Conservation (phyloP, 495 filamentous ascomycete species). For the Hyaloscypha finlandica region DNA sequence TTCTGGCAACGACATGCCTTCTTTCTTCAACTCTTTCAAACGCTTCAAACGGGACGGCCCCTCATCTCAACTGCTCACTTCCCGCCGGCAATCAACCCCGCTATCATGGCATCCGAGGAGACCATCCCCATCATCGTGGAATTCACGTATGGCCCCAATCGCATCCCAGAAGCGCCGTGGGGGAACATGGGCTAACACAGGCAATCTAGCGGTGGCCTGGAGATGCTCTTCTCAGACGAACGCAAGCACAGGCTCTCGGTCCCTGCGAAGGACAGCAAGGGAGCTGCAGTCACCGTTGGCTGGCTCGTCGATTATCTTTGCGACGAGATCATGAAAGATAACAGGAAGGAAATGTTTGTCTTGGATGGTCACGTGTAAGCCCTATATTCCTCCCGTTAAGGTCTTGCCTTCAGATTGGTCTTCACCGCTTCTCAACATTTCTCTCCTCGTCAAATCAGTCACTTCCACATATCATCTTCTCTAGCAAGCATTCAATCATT, state of each 20-base stretch:
- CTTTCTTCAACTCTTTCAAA: not conserved
- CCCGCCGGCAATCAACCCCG: not conserved
- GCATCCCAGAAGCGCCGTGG: constrained; percentile 14
- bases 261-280: constrained; percentile 60
- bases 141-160: constrained; percentile 62
- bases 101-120: constrained; percentile 21
- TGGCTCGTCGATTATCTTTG: constrained; percentile 81
- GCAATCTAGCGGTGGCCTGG: constrained; percentile 73
- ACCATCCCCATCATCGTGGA: constrained; percentile 57
- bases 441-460: constrained; percentile 20
- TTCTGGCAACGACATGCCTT: constrained; percentile 4
- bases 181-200: constrained; percentile 2
- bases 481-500: constrained; percentile 14
- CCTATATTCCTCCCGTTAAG: not conserved
- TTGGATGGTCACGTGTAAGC: constrained; percentile 85
- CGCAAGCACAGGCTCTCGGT: constrained; percentile 69
- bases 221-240: constrained; percentile 87
- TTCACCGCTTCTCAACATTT: constrained; percentile 26
- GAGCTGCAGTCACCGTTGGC: constrained; percentile 65
- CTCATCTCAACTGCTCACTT: not conserved
- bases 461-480: constrained; percentile 24
- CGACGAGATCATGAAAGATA: constrained; percentile 79
- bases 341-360: constrained; percentile 86
- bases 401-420: constrained; percentile 2
- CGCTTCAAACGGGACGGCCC: not conserved